Conservation (phyloP, 257 asterid species). For the Nicotiana attenuata region DNA sequence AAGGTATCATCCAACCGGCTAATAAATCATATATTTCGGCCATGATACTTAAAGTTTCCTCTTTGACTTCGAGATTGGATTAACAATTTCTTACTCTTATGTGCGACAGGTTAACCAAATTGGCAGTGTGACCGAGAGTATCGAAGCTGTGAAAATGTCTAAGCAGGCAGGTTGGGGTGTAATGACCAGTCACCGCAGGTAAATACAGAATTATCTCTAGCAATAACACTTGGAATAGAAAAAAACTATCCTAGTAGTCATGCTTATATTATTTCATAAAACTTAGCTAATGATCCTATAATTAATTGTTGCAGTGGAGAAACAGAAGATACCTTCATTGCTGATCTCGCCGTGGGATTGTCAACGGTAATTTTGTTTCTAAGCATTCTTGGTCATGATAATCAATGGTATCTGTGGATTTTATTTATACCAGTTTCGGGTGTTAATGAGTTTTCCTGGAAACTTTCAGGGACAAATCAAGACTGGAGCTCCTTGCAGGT, state of each 20-base stretch:
- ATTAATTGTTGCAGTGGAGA: conserved; percentile 64
- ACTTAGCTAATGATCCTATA: neutral
- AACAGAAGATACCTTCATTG: conserved; percentile 98
- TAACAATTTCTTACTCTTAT: neutral
- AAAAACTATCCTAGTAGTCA: neutral
- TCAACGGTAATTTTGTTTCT: conserved; percentile 56
- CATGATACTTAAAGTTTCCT: neutral
- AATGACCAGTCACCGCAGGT: conserved; percentile 99
- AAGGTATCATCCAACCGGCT: conserved; percentile 39
- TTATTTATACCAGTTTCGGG: neutral
- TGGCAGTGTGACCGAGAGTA: conserved; percentile 96
- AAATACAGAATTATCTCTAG: neutral
- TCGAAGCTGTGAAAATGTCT: conserved; percentile 94
- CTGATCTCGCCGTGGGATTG: conserved; percentile 93
- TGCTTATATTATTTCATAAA: neutral
- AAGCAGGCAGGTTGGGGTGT: conserved; percentile 99
- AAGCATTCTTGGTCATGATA: neutral
- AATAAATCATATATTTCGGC: neutral
- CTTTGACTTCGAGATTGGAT: neutral
- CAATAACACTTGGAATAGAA: neutral
- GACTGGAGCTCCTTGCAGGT: conserved; percentile 99
- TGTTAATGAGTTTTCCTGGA: neutral
- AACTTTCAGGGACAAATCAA: conserved; percentile 81
- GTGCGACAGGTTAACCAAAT: conserved; percentile 82
- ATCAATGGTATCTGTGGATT: neutral